Evolutionary conservation across 208 protist genomes (phyloP).

Genomic region (Acanthamoeba castellanii): DNA sequence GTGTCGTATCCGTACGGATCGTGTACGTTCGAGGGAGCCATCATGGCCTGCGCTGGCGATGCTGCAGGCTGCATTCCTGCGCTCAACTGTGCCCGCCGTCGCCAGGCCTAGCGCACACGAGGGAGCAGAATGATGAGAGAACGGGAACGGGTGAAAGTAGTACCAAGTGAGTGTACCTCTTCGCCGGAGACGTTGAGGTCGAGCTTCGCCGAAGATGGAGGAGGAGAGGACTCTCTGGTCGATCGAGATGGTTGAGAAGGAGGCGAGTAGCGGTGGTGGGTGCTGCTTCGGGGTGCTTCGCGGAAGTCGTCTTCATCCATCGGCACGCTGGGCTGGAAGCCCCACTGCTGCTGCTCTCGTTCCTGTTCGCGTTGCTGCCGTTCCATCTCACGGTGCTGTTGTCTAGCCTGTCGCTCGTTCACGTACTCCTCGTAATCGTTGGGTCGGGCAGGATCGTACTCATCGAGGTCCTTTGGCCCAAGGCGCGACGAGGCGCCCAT

Average conservation of each 20-base stretch:
- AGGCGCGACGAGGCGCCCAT: background rate
- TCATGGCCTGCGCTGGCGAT: background rate
- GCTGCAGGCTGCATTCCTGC: background rate
- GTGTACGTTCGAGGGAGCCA: background rate
- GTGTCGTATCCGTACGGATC: background rate
- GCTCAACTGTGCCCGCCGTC: conserved; percentile 10
- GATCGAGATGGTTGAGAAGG: background rate
- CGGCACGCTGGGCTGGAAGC: background rate
- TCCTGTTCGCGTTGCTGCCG: background rate
- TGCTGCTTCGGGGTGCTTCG: background rate
- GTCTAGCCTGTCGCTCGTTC: background rate
- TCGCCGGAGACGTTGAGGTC: conserved; percentile 39
- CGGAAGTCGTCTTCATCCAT: background rate
- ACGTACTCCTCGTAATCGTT: background rate
- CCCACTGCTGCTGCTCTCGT: background rate
- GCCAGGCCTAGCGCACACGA: background rate
- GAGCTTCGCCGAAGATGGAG: background rate
- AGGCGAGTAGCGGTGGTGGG: background rate
- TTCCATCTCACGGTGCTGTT: background rate
- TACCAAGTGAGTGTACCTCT: background rate
- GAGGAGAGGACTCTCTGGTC: background rate
- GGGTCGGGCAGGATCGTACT: background rate
- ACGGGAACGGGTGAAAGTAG: background rate
- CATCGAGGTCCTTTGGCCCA: background rate
- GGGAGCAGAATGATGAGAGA: background rate